phyloP scores from a whole-genome alignment of 768 basidiomycete genomes.

The Mycena crocata region DNA sequence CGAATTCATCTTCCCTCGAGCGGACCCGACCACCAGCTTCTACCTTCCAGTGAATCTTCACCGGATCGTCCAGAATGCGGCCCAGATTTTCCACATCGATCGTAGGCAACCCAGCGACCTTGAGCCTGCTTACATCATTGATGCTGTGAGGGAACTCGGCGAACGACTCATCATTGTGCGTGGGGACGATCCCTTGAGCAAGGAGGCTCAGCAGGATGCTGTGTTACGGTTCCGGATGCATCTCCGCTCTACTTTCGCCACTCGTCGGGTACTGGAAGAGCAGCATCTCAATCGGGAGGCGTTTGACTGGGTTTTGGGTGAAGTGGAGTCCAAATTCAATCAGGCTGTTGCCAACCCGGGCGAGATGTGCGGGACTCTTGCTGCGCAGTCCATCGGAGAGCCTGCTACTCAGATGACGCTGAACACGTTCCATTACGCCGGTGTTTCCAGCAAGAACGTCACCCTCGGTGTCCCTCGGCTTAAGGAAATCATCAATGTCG shows the following conservation, averaged over 20 bases:
- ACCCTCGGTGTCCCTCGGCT: conserved; percentile 99
- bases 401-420: conserved; percentile 99
- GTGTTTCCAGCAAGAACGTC: conserved; percentile 99
- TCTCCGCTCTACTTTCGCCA: conserved; percentile 87
- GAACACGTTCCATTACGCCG: conserved; percentile 99
- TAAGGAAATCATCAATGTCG: conserved; percentile 99
- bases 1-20: conserved; percentile 84
- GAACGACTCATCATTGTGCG: conserved; percentile 88
- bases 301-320: conserved; percentile 97
- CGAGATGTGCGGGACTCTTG: conserved; percentile 98
- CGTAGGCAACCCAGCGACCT: conserved; percentile 93
- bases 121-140: conserved; percentile 87
- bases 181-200: conserved; percentile 80
- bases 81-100: conserved; percentile 98
- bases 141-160: conserved; percentile 78
- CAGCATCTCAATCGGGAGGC: conserved; percentile 92
- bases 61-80: conserved; percentile 95
- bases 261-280: conserved; percentile 88
- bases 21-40: conserved; percentile 76
- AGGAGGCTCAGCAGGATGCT: conserved; percentile 87
- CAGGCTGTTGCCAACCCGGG: conserved; percentile 92
- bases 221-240: conserved; percentile 95
- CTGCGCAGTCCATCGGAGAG: conserved; percentile 99
- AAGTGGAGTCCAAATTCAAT: conserved; percentile 97
- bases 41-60: conserved; percentile 96